Percentiles rank a stretch among this genome's conserved stretches.
These are phyloP conservation scores for Vitis hybrid DNA, from an alignment of 177 flowering plant genomes.

Conservation along the genomic window DNA sequence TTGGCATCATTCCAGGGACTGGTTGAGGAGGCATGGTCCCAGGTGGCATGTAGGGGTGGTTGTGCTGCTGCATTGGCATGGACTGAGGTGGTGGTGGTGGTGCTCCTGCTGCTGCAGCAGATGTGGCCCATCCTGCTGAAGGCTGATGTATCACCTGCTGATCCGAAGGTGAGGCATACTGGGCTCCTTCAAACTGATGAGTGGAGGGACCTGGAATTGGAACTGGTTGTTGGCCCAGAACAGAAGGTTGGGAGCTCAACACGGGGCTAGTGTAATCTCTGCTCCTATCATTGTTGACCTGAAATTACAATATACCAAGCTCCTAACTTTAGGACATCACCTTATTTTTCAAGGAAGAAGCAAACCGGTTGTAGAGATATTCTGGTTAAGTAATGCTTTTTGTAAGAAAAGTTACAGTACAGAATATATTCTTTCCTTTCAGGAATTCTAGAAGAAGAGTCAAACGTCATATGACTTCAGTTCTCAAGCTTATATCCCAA, in stretches of 20 bases:
- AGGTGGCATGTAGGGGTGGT: slow-evolving; percentile 38
- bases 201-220: slow-evolving; percentile 31
- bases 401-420: too few relatives aligned
- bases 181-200: slow-evolving; percentile 36
- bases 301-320: slow-evolving; percentile 13
- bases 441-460: too few relatives aligned
- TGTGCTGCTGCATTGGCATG: slow-evolving; percentile 35
- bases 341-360: too few relatives aligned
- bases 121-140: slow-evolving; percentile 35
- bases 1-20: slow-evolving; percentile 42
- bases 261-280: slow-evolving; percentile 78
- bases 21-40: slow-evolving; percentile 27
- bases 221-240: slow-evolving; percentile 75
- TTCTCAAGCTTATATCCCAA: too few relatives aligned
- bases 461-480: too few relatives aligned
- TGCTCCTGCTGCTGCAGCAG: slow-evolving; percentile 12
- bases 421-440: too few relatives aligned
- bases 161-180: slow-evolving; percentile 25
- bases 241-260: slow-evolving; percentile 56
- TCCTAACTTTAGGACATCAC: background rate
- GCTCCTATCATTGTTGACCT: slow-evolving; percentile 89
- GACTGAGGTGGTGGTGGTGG: slow-evolving; percentile 20
- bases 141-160: slow-evolving; percentile 31
- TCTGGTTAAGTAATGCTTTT: too few relatives aligned
- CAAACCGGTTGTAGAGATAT: too few relatives aligned